A percentile compares a stretch with the other conserved stretches of the same genome.
These are phyloP conservation scores for Evansstolkia leycettana DNA, from an alignment of 495 filamentous ascomycete genomes.

Conservation along the genomic window DNA sequence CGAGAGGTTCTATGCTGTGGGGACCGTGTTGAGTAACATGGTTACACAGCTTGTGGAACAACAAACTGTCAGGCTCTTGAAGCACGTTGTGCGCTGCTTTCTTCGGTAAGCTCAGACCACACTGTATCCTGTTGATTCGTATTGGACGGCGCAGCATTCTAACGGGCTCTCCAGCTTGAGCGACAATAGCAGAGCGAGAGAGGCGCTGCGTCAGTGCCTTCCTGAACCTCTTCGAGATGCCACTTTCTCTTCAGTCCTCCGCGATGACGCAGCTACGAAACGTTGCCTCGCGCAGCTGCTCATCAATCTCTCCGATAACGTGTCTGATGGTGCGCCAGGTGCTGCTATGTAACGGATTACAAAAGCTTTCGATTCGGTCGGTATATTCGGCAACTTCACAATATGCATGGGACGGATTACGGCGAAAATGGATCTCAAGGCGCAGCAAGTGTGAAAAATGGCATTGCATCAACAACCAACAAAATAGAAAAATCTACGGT, in stretches of 20 bases:
- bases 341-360: slow-evolving; percentile 37
- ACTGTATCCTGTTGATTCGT: neutral
- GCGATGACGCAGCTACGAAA: slow-evolving; percentile 96
- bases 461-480: slow-evolving; percentile 7
- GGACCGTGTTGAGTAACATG: slow-evolving; percentile 98
- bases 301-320: slow-evolving; percentile 92
- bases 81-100: slow-evolving; percentile 97
- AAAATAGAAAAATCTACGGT: slow-evolving; percentile 5
- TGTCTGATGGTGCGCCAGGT: slow-evolving; percentile 48
- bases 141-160: slow-evolving; percentile 5
- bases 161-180: slow-evolving; percentile 50
- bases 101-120: slow-evolving; percentile 50
- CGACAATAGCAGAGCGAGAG: slow-evolving; percentile 90
- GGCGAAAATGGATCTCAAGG: slow-evolving; percentile 36
- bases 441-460: slow-evolving; percentile 23
- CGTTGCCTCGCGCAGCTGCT: slow-evolving; percentile 91
- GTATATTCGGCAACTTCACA: slow-evolving; percentile 29
- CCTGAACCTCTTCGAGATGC: slow-evolving; percentile 93
- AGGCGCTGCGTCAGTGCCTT: slow-evolving; percentile 91
- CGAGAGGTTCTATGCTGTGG: slow-evolving; percentile 97
- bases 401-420: slow-evolving; percentile 38
- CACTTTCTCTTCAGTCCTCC: slow-evolving; percentile 91
- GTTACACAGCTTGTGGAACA: slow-evolving; percentile 94
- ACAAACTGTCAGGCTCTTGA: slow-evolving; percentile 88
- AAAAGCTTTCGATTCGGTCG: slow-evolving; percentile 16